Evolutionary conservation across 1,284 basidiomycete genomes (phyloP).

Genomic region (Cutaneotrichosporon sp.): DNA sequence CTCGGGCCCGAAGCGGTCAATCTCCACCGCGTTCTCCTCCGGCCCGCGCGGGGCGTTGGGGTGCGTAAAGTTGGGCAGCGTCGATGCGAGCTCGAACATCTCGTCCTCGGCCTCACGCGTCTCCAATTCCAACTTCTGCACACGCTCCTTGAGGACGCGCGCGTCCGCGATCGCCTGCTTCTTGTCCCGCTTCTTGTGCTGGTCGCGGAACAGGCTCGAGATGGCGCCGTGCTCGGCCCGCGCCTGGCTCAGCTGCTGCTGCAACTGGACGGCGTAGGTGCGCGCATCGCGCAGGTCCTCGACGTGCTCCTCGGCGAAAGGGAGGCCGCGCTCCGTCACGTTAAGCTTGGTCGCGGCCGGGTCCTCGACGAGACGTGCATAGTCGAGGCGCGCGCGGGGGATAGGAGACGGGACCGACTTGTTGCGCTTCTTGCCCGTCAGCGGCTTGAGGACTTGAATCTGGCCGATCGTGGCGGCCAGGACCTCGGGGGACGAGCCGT

Average conservation of each 20-base stretch:
- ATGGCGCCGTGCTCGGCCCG: slow-evolving; percentile 37
- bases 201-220: slow-evolving; percentile 9
- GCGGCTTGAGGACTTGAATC: neutral
- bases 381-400: slow-evolving; percentile 65
- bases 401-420: slow-evolving; percentile 58
- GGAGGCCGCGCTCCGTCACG: slow-evolving; percentile 35
- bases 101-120: slow-evolving; percentile 48
- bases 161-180: slow-evolving; percentile 55
- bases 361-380: slow-evolving; percentile 49
- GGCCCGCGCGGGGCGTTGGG: slow-evolving; percentile 73
- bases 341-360: slow-evolving; percentile 39
- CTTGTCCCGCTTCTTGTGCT: slow-evolving; percentile 6
- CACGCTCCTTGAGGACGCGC: slow-evolving; percentile 74
- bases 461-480: neutral
- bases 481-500: no score
- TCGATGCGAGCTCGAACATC: slow-evolving; percentile 64
- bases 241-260: slow-evolving; percentile 36
- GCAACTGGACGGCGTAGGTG: slow-evolving; percentile 34
- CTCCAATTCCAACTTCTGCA: slow-evolving; percentile 58
- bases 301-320: slow-evolving; percentile 38
- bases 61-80: slow-evolving; percentile 86
- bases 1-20: slow-evolving; percentile 68
- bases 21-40: slow-evolving; percentile 65
- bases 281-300: slow-evolving; percentile 39
- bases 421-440: slow-evolving; percentile 22